These are phyloP conservation scores for Nigrospora osmanthi DNA, from an alignment of 2,329 filamentous ascomycete genomes.

Conservation along the genomic window DNA sequence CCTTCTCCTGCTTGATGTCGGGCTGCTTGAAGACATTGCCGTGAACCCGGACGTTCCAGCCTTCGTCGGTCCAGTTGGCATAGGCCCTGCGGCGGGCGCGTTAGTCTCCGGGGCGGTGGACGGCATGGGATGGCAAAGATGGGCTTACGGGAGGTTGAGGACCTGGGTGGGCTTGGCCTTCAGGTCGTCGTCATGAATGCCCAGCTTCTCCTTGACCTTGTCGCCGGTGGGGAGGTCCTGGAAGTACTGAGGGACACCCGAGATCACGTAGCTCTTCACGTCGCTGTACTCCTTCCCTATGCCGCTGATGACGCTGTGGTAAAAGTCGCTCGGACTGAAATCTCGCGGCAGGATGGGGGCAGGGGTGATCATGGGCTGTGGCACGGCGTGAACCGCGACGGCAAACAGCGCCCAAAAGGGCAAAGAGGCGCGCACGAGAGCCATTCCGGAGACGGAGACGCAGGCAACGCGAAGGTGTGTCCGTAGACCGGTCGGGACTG, in stretches of 20 bases:
- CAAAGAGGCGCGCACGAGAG: background rate
- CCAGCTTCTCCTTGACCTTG: conserved; percentile 52
- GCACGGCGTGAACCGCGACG: conserved; percentile 11
- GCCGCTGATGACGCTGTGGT: conserved; percentile 38
- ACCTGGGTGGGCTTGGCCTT: conserved; percentile 60
- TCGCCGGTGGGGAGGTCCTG: conserved; percentile 56
- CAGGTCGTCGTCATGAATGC: conserved; percentile 49
- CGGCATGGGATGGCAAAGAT: too few relatives aligned
- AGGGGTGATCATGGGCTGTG: conserved; percentile 39
- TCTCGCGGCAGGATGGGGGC: conserved; percentile 30
- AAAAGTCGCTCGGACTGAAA: conserved; percentile 38
- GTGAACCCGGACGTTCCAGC: conserved; percentile 70
- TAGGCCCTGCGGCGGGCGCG: conserved; percentile 34
- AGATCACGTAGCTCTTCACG: conserved; percentile 52
- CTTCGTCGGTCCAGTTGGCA: conserved; percentile 71
- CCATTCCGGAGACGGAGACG: background rate
- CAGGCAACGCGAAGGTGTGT: too few relatives aligned
- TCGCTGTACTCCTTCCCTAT: conserved; percentile 47
- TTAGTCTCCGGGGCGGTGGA: background rate
- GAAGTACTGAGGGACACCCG: conserved; percentile 61
- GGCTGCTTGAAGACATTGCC: conserved; percentile 79
- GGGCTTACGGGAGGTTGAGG: conserved; percentile 54
- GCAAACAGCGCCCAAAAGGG: conserved; percentile 8
- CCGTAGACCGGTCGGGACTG: too few relatives aligned
- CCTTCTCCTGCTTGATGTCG: conserved; percentile 53